Conservation (phyloP, 2,329 filamentous ascomycete genomes). For the Stachybotrys elegans region DNA sequence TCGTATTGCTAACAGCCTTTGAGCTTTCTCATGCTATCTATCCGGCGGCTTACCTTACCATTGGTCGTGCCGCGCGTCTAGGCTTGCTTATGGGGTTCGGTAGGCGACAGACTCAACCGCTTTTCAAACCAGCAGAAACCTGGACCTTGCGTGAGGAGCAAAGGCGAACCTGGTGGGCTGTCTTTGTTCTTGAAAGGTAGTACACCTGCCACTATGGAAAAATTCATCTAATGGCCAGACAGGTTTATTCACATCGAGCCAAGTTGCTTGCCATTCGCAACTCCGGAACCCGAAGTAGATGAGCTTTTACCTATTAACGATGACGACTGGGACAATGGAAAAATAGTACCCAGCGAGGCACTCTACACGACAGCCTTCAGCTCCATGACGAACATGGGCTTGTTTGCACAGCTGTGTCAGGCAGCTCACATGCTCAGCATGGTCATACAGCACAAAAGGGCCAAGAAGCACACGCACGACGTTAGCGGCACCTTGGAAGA, state of each 20-base stretch:
- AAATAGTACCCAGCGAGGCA: conserved; percentile 10
- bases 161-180: conserved; percentile 14
- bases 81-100: conserved; percentile 11
- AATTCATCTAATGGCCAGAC: neutral
- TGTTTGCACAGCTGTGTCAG: conserved; percentile 12
- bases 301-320: conserved; percentile 14
- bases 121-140: conserved; percentile 11
- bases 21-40: conserved; percentile 12
- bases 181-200: conserved; percentile 14
- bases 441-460: conserved; percentile 9
- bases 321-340: conserved; percentile 12
- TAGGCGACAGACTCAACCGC: conserved; percentile 2
- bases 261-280: conserved; percentile 5
- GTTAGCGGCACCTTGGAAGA: conserved; percentile 6
- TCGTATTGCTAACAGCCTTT: conserved; percentile 9
- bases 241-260: conserved; percentile 10
- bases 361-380: conserved; percentile 12
- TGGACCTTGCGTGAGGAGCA: conserved; percentile 14
- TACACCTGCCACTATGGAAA: neutral
- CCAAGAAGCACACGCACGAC: conserved; percentile 1
- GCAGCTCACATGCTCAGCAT: conserved; percentile 14
- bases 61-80: conserved; percentile 12
- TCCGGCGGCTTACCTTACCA: conserved; percentile 14
- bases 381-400: conserved; percentile 7
- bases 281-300: conserved; percentile 8